Percentiles rank a stretch among this genome's conserved stretches.
These are phyloP conservation scores for Cucurbita argyrosperma DNA, from an alignment of 306 rosid genomes.

Conservation along the genomic window DNA sequence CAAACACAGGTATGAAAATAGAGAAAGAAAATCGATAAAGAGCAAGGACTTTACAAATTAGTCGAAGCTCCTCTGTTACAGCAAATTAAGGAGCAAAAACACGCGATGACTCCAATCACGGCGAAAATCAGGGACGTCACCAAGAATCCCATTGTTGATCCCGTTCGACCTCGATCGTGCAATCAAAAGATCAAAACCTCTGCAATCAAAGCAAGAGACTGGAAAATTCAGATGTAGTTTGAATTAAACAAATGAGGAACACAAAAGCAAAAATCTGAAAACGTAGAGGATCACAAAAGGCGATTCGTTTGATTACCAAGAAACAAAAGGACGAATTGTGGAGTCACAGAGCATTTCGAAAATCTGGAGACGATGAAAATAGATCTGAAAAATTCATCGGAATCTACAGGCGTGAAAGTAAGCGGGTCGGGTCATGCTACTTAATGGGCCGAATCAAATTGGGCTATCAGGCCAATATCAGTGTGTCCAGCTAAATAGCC, in stretches of 20 bases:
- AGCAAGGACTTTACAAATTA: conserved; percentile 36
- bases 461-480: neutral
- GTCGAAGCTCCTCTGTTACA: conserved; percentile 69
- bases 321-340: neutral
- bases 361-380: neutral
- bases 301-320: neutral
- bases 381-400: neutral
- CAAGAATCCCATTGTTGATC: conserved; percentile 61
- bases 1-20: neutral
- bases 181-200: conserved; percentile 20
- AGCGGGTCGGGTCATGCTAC: neutral
- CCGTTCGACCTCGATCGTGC: conserved; percentile 18
- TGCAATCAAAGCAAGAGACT: neutral
- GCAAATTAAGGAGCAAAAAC: conserved; percentile 68
- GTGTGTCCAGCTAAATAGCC: too few species aligned
- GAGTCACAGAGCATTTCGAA: neutral
- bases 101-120: conserved; percentile 59
- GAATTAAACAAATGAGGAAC: neutral
- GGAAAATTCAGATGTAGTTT: neutral
- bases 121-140: conserved; percentile 56
- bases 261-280: neutral
- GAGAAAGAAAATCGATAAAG: neutral
- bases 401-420: neutral
- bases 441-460: neutral
- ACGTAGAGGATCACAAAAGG: neutral